A percentile compares a stretch with the other conserved stretches of the same genome.
These are phyloP conservation scores for Ophiocordyceps camponoti-leonardi DNA, from an alignment of 2,329 filamentous ascomycete species.

Conservation along the genomic window DNA sequence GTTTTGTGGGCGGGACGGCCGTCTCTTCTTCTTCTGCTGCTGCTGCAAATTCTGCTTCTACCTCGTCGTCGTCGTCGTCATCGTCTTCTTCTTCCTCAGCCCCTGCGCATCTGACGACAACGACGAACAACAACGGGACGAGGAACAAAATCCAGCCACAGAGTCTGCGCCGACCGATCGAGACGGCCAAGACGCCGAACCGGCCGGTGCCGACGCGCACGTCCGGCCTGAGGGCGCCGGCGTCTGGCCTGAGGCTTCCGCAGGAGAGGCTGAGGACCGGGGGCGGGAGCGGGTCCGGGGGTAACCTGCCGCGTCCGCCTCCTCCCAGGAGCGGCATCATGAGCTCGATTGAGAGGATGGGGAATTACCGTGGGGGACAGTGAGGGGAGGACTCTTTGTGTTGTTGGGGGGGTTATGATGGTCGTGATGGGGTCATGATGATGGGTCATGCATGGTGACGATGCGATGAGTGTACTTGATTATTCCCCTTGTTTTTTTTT, in stretches of 20 bases:
- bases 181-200: slow-evolving; percentile 19
- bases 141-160: background rate
- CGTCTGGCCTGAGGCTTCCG: no score
- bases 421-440: background rate
- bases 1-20: slow-evolving; percentile 17
- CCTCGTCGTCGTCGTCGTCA: background rate
- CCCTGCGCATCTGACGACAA: no score
- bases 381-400: background rate
- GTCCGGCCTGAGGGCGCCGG: slow-evolving; percentile 36
- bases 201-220: slow-evolving; percentile 27
- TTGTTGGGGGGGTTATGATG: no score
- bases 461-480: background rate
- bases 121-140: no score
- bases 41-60: slow-evolving; percentile 4
- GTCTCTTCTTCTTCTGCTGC: no score
- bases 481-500: background rate
- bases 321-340: slow-evolving; percentile 55
- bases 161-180: background rate
- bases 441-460: background rate
- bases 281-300: slow-evolving; percentile 6
- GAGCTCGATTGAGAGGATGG: slow-evolving; percentile 81
- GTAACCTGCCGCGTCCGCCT: slow-evolving; percentile 28
- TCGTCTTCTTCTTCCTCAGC: background rate
- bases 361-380: slow-evolving; percentile 31
- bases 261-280: slow-evolving; percentile 28